phyloP scores from a whole-genome alignment of 768 basidiomycete species.

The Phylloporus scabripes region DNA sequence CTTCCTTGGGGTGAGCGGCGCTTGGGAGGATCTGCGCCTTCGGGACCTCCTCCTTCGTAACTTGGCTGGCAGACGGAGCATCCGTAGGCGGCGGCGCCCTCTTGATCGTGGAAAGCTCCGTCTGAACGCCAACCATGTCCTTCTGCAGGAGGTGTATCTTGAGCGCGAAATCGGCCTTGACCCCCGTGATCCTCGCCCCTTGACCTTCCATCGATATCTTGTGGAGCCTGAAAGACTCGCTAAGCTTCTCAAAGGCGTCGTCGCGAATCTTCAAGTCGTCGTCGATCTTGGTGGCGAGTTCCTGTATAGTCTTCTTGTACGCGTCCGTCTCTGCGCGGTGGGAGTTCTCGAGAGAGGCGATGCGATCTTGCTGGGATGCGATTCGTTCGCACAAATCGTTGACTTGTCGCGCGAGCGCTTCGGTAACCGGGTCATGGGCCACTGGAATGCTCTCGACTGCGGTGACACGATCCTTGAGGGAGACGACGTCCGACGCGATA shows the following conservation, averaged over 20 bases:
- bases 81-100: neutral
- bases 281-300: constrained; percentile 10
- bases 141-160: constrained; percentile 16
- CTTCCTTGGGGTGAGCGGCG: neutral
- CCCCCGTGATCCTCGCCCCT: constrained; percentile 6
- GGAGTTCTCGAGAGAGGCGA: constrained; percentile 6
- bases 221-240: constrained; percentile 1
- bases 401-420: constrained; percentile 8
- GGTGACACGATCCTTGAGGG: constrained; percentile 16
- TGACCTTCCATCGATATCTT: constrained; percentile 11
- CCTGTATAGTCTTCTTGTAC: constrained; percentile 5
- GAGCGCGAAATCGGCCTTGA: constrained; percentile 15
- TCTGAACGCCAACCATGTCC: constrained; percentile 7
- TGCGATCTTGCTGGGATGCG: constrained; percentile 12
- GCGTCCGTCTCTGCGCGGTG: constrained; percentile 2
- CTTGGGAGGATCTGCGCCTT: neutral
- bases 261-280: constrained; percentile 6
- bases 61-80: neutral
- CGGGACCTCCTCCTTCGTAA: constrained; percentile 7
- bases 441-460: constrained; percentile 7
- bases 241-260: constrained; percentile 3
- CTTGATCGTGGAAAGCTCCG: constrained; percentile 11
- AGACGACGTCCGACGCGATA: constrained; percentile 11
- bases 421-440: neutral
- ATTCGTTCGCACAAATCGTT: constrained; percentile 5